Base-by-base conservation (phyloP, 2,329 filamentous ascomycete genomes). In the Pseudocercospora pini-densiflorae region DNA sequence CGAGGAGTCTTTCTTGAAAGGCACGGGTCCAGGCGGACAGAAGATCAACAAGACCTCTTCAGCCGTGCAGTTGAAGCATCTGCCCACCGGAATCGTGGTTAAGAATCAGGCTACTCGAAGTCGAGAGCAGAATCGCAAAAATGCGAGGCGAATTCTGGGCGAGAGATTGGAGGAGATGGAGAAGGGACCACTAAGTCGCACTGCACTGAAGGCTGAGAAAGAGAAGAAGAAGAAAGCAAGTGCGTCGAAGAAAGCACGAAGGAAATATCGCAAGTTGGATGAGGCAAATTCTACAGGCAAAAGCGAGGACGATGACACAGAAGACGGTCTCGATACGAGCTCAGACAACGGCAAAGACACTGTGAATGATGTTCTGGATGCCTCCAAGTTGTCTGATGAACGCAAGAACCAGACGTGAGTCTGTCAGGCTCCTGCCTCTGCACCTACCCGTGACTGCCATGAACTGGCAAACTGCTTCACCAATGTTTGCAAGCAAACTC, bases 1-100 rank as follows among this genome's bases (percentile, higher is more conserved):
- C 71, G 89, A 90, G 64, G 92, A 97, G 76, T 86, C 86, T 49
- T 98, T 96, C 80, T 85, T 99, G 67, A 97, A 95, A 78, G 95
- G 95, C 73, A 92, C 88, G 72, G 95, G 95, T 1, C 94, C 95
- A 0, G 95, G 95, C 24, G 95, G 95, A 0, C 95, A 99, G 78
- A 97, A 97, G 79, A 98, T 98, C 81, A 99, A 99, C 81, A 99
- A 99, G 88, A 99, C 95, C 27, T 93, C 90, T 71, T 97, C 92
- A 0, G 94, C 94, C 43, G 94, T 97, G 2, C 95, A 99, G 78
- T 85, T 99, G 40, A 95, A 90, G 72, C 95, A 99, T 79, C 81
- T 91, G 16, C 93, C 94, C 5, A 97, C 94, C 0, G 94, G 94
- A 68, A 88, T 97, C 61, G 94, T 98, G 14, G 88, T 99, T 69